Evolutionary conservation across 2,329 filamentous ascomycete genomes (phyloP).

Genomic region (Incumbomyces lentus): DNA sequence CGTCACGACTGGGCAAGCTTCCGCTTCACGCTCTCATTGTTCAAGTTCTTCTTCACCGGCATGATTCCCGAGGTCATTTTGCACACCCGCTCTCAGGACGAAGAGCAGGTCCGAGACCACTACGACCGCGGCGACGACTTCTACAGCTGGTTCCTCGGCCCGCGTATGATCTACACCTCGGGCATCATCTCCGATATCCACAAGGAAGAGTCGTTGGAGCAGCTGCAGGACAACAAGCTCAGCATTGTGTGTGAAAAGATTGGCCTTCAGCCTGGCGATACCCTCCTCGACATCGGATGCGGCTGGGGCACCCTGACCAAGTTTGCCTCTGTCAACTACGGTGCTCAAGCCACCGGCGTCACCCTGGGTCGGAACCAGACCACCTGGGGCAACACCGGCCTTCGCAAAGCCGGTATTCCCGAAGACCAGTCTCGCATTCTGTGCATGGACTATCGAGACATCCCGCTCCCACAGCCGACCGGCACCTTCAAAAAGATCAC

Average conservation of each 20-base stretch:
- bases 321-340: slow-evolving; percentile 87
- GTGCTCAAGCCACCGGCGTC: slow-evolving; percentile 73
- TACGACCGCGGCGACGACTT: slow-evolving; percentile 98
- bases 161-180: slow-evolving; percentile 97
- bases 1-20: slow-evolving; percentile 96
- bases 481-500: slow-evolving; percentile 89
- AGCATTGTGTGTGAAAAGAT: slow-evolving; percentile 95
- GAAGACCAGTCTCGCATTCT: slow-evolving; percentile 86
- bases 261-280: slow-evolving; percentile 67
- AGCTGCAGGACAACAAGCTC: slow-evolving; percentile 97
- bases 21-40: slow-evolving; percentile 73
- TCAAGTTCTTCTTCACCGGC: slow-evolving; percentile 77
- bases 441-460: slow-evolving; percentile 96
- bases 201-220: slow-evolving; percentile 80
- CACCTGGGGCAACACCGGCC: slow-evolving; percentile 85
- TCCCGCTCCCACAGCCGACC: slow-evolving; percentile 57
- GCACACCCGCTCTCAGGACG: slow-evolving; percentile 86
- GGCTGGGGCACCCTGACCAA: slow-evolving; percentile 95
- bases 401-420: slow-evolving; percentile 68
- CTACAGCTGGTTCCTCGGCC: slow-evolving; percentile 96
- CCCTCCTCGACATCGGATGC: slow-evolving; percentile 86
- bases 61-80: slow-evolving; percentile 86
- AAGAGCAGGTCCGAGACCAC: slow-evolving; percentile 87
- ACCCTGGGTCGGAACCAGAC: slow-evolving; percentile 95
- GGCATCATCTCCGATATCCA: slow-evolving; percentile 83